phyloP scores from a whole-genome alignment of 345 rosid species.

The Ceriops decandra region DNA sequence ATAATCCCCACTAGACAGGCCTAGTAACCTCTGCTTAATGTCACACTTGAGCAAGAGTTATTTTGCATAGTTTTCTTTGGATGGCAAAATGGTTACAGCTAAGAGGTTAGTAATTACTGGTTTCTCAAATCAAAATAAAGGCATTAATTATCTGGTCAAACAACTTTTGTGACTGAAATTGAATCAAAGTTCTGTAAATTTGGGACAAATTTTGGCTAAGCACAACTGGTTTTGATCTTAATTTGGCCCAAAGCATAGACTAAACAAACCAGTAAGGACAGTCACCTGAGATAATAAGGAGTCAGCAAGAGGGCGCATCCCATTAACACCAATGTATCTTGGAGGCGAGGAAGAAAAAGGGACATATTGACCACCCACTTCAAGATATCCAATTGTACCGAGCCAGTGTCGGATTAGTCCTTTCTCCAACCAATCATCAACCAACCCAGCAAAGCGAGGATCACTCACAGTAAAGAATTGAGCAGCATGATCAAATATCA shows the following conservation, averaged over 20 bases:
- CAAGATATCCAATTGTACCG: constrained; percentile 73
- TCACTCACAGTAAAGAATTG: constrained; percentile 79
- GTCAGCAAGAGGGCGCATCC: constrained; percentile 88
- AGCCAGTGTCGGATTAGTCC: constrained; percentile 70
- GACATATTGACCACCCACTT: constrained; percentile 63
- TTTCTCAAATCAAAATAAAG: no score
- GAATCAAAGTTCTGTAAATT: neutral
- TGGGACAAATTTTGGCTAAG: no score
- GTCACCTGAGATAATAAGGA: constrained; percentile 61
- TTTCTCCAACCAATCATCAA: constrained; percentile 65
- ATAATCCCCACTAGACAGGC: no score
- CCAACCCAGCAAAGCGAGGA: constrained; percentile 58
- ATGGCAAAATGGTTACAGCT: no score
- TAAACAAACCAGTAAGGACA: neutral
- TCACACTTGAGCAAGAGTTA: no score
- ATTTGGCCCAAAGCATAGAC: no score
- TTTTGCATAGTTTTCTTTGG: no score
- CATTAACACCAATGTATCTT: constrained; percentile 65
- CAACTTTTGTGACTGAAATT: neutral
- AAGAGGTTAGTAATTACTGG: no score
- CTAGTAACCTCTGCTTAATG: no score
- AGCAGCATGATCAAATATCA: constrained; percentile 85
- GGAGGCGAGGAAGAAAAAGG: constrained; percentile 57
- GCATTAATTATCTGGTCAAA: no score
- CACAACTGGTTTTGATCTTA: no score